Conservation (phyloP, 805 yeast species). For the Clavispora santaluciae region DNA sequence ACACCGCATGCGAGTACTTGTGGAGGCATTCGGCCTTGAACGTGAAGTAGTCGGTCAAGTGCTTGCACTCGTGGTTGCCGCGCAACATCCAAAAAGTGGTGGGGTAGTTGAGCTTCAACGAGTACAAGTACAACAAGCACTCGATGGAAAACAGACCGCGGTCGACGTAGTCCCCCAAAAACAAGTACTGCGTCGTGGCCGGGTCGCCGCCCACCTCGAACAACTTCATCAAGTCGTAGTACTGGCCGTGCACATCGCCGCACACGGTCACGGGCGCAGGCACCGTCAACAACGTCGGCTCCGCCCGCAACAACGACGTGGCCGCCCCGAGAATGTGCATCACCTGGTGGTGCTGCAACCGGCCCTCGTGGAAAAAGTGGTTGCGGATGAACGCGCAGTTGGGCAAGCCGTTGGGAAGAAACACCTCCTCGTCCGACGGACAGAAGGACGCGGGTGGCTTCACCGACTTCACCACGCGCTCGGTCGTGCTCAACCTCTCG, state of each 20-base stretch:
- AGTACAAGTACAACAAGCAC: slow-evolving; percentile 67
- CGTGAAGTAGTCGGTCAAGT: slow-evolving; percentile 89
- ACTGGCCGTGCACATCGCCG: slow-evolving; percentile 98
- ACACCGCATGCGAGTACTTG: slow-evolving; percentile 64
- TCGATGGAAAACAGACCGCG: slow-evolving; percentile 90
- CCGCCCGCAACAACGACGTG: slow-evolving; percentile 54
- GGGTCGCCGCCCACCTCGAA: slow-evolving; percentile 95
- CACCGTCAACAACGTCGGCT: slow-evolving; percentile 74
- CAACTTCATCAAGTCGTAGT: slow-evolving; percentile 79
- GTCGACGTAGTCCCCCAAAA: slow-evolving; percentile 93
- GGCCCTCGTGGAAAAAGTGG: slow-evolving; percentile 79
- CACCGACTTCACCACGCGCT: slow-evolving; percentile 53
- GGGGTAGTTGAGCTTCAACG: slow-evolving; percentile 75
- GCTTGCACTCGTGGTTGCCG: slow-evolving; percentile 94
- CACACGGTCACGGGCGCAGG: slow-evolving; percentile 95
- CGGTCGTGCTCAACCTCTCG: slow-evolving; percentile 47
- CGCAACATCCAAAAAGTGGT: slow-evolving; percentile 72
- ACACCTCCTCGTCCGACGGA: slow-evolving; percentile 69
- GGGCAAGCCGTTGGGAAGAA: slow-evolving; percentile 60
- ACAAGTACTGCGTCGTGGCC: slow-evolving; percentile 65
- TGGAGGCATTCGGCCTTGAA: slow-evolving; percentile 86
- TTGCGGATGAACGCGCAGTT: slow-evolving; percentile 63
- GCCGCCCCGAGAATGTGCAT: slow-evolving; percentile 61
- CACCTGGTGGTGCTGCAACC: slow-evolving; percentile 68
- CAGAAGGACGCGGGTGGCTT: slow-evolving; percentile 59